Conservation (phyloP, 1,284 basidiomycete genomes). For the Ustilago vetiveriae region DNA sequence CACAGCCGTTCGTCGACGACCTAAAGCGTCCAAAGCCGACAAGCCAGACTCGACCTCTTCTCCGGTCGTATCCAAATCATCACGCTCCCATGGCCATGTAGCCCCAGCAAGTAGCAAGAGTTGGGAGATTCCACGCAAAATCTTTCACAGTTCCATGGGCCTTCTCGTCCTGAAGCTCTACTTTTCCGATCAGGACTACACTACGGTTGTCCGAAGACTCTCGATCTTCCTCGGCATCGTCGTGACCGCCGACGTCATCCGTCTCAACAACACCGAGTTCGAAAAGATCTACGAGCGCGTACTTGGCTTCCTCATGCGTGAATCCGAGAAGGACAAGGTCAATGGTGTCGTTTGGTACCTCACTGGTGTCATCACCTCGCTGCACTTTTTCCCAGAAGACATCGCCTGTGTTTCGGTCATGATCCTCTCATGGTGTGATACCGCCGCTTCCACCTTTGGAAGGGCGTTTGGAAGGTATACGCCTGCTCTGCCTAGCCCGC, state of each 20-base stretch:
- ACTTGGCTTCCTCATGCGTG: constrained; percentile 91
- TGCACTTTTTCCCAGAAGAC: constrained; percentile 71
- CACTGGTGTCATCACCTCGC: constrained; percentile 83
- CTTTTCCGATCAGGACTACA: constrained; percentile 68
- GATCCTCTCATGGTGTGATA: constrained; percentile 92
- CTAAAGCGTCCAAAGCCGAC: constrained; percentile 3
- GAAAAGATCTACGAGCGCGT: constrained; percentile 79
- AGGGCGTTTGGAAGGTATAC: constrained; percentile 83
- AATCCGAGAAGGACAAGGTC: constrained; percentile 76
- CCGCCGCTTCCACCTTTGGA: constrained; percentile 90
- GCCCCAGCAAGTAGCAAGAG: constrained; percentile 31
- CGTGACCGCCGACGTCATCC: constrained; percentile 79
- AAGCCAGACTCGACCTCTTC: constrained; percentile 15
- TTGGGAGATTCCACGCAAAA: constrained; percentile 87
- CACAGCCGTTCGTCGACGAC: constrained; percentile 20
- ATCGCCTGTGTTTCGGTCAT: constrained; percentile 64
- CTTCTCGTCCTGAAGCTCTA: constrained; percentile 84
- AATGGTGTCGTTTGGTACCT: constrained; percentile 94
- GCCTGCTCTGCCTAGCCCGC: constrained; percentile 78
- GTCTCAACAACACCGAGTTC: constrained; percentile 77
- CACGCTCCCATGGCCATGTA: constrained; percentile 10
- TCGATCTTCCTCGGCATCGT: constrained; percentile 77
- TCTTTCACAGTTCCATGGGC: constrained; percentile 88
- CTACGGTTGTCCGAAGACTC: constrained; percentile 75
- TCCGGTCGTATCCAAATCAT: constrained; percentile 9